Base-by-base conservation (phyloP, 768 basidiomycete species). In the Agrocybe pediades region DNA sequence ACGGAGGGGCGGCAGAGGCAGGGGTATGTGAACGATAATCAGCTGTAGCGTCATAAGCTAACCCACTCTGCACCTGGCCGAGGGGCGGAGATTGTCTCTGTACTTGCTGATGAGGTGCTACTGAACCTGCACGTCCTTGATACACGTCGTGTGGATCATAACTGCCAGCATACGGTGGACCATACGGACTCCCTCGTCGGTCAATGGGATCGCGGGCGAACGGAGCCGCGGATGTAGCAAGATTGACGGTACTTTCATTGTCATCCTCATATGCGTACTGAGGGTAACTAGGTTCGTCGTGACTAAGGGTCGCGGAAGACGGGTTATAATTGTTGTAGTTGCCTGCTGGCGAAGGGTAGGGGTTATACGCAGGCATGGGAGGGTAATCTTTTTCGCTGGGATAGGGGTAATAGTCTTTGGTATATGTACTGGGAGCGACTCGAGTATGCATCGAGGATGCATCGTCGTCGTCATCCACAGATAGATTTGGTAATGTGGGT, bases 401-500 rank as follows among this genome's bases (percentile, higher is more conserved):
- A 66, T 83, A 82, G 60, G 80, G 79, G 58, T 84, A 83, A 49
- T 82, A 78, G 48, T 83, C 78, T 62, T 78, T 74, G 61, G 75
- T 79, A 66, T 83, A 79, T 7, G 77, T 72, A 68, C 74, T 84
- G 53, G 79, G 78, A 0, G 86, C 76, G 39, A 69, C 74, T 17
- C 78, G 78, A 7, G 83, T 83, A 51, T 82, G 79, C 59, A 86
- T 74, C 17, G 82, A 80, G 4, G 86, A 81, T 1, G 73, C 69
- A 46, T 84, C 75, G 55, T 87, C 84, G 59, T 89, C 86, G 58
- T 95, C 90, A 51, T 95, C 88, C 42, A 97, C 79, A n/a, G 84
- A 86, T 46, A 99, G 78, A 58, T 90, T 91, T 13, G 97, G 97
- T 27, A 98, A 81, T 8, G 97, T 99, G 1, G 97, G 97, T 71